Evolutionary conservation across 306 rosid genomes (phyloP).

Genomic region (Pterocarpus macrocarpus): DNA sequence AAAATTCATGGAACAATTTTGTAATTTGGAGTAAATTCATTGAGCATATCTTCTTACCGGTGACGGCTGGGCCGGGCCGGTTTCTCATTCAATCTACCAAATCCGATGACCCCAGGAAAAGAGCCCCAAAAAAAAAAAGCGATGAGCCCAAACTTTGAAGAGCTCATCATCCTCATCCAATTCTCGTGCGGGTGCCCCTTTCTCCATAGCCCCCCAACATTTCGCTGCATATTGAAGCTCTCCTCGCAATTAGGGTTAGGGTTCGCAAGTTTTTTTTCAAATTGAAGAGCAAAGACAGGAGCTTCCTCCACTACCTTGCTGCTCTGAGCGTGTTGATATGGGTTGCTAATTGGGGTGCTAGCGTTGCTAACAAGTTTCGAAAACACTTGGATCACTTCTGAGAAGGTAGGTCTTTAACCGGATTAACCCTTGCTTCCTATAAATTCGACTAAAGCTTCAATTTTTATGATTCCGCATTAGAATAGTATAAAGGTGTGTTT

Average conservation of each 20-base stretch:
- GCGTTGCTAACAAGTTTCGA: constrained; percentile 1
- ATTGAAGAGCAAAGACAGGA: background rate
- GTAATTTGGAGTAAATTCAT: too few species aligned
- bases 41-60: too few species aligned
- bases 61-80: too few species aligned
- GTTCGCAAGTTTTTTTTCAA: background rate
- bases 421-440: background rate
- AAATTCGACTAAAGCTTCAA: background rate
- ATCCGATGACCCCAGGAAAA: too few species aligned
- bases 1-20: too few species aligned
- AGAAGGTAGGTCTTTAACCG: constrained; percentile 5
- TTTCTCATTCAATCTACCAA: too few species aligned
- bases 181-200: background rate
- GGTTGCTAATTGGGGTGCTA: background rate
- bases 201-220: background rate
- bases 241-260: background rate
- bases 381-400: background rate
- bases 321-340: background rate
- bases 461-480: background rate
- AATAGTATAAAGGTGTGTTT: background rate
- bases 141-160: background rate
- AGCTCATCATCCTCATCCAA: background rate
- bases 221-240: background rate
- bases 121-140: too few species aligned
- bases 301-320: background rate